A percentile compares a stretch with the other conserved stretches of the same genome.
Evolutionary conservation across 257 asterid genomes (phyloP).

Genomic region (Echites panduratus): DNA sequence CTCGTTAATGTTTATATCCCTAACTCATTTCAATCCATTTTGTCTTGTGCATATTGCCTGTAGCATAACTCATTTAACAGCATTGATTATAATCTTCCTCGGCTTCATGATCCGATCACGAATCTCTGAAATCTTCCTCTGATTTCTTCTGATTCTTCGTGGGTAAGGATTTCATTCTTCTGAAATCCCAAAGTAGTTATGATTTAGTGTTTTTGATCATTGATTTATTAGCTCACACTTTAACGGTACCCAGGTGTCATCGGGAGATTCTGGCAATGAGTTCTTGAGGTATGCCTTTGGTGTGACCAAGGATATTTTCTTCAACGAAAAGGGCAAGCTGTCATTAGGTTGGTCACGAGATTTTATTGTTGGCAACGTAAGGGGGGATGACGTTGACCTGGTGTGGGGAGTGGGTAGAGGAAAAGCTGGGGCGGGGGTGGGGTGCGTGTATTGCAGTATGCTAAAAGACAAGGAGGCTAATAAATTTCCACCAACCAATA

Average conservation of each 20-base stretch:
- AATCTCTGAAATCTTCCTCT: neutral
- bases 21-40: neutral
- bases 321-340: slow-evolving; percentile 24
- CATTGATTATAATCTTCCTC: neutral
- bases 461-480: neutral
- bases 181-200: too few relatives aligned
- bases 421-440: too few relatives aligned
- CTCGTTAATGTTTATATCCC: slow-evolving; percentile 2
- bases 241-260: neutral
- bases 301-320: neutral
- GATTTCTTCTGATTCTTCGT: too few relatives aligned
- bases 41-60: neutral
- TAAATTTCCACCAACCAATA: slow-evolving; percentile 28
- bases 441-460: neutral
- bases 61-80: neutral
- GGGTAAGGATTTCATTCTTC: too few relatives aligned
- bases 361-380: neutral
- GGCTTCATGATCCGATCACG: neutral
- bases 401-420: neutral
- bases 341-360: slow-evolving; percentile 20
- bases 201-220: neutral
- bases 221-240: neutral
- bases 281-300: neutral
- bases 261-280: neutral
- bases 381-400: slow-evolving; percentile 16